Percentiles rank a stretch among this genome's conserved stretches.
These are phyloP conservation scores for Jamesozyma hellenica DNA, from an alignment of 805 yeast species.

Conservation along the genomic window DNA sequence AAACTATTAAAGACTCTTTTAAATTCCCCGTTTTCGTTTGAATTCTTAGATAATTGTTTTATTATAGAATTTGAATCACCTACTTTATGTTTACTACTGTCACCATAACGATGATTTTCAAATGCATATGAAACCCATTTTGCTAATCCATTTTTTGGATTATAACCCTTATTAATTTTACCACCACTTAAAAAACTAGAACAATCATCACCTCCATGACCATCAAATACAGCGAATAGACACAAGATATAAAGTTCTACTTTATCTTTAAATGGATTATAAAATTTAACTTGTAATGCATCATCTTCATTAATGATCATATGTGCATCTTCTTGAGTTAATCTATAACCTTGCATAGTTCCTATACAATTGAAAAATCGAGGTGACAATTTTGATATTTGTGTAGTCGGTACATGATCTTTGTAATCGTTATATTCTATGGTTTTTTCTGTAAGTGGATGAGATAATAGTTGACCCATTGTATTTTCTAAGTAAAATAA, in stretches of 20 bases:
- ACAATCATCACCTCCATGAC: slow-evolving; percentile 66
- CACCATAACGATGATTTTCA: slow-evolving; percentile 24
- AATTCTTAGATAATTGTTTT: neutral
- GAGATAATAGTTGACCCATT: slow-evolving; percentile 71
- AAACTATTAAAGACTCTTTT: slow-evolving; percentile 22
- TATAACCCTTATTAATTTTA: slow-evolving; percentile 7
- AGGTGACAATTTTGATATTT: slow-evolving; percentile 17
- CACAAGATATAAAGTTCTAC: slow-evolving; percentile 22
- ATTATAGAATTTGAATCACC: slow-evolving; percentile 2
- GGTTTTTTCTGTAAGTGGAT: slow-evolving; percentile 60
- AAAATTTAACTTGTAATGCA: slow-evolving; percentile 25
- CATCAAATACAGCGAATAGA: slow-evolving; percentile 69
- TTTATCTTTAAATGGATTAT: slow-evolving; percentile 23
- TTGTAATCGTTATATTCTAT: slow-evolving; percentile 36
- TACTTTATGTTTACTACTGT: slow-evolving; percentile 4
- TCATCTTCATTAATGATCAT: slow-evolving; percentile 40
- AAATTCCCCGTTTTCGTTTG: slow-evolving; percentile 1
- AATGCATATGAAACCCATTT: slow-evolving; percentile 25
- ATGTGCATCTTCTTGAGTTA: slow-evolving; percentile 71
- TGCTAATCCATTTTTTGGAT: slow-evolving; percentile 16
- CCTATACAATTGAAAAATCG: slow-evolving; percentile 51
- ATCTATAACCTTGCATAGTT: slow-evolving; percentile 69
- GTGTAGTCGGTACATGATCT: slow-evolving; percentile 11
- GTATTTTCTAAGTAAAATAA: no score
- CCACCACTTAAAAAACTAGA: slow-evolving; percentile 41